phyloP scores from a whole-genome alignment of 2,329 filamentous ascomycete species.

The Pyrenophora graminea region DNA sequence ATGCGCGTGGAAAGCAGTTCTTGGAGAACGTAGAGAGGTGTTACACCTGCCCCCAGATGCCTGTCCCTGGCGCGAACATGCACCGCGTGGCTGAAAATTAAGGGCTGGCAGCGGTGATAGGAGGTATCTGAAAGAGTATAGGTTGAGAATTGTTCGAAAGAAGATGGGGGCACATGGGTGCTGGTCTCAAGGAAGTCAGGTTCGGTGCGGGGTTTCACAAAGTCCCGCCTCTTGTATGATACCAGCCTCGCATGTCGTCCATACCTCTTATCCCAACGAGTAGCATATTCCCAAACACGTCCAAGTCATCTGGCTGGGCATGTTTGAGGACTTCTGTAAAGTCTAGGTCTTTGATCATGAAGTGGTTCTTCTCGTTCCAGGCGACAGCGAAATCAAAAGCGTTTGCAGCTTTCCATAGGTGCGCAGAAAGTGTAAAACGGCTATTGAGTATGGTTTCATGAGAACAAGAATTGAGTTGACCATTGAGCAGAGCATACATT shows the following conservation, averaged over 20 bases:
- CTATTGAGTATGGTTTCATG: constrained; percentile 12
- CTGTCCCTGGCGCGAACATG: constrained; percentile 12
- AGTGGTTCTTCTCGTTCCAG: constrained; percentile 39
- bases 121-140: background rate
- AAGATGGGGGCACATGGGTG: too few relatives aligned
- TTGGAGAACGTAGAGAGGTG: background rate
- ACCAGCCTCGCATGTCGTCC: constrained; percentile 40
- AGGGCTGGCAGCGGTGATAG: background rate
- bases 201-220: constrained; percentile 2
- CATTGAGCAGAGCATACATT: constrained; percentile 27
- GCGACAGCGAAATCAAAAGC: constrained; percentile 39
- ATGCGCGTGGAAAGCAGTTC: constrained; percentile 2
- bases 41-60: constrained; percentile 9
- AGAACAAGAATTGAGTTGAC: constrained; percentile 20
- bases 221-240: constrained; percentile 26
- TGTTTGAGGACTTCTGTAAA: constrained; percentile 28
- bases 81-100: background rate
- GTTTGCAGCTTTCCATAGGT: constrained; percentile 36
- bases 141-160: background rate
- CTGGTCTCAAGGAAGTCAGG: background rate
- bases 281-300: constrained; percentile 36
- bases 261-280: constrained; percentile 32
- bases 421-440: constrained; percentile 31
- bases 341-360: constrained; percentile 36
- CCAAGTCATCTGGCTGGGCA: constrained; percentile 34